Percentiles rank a stretch among this genome's conserved stretches.
These are phyloP conservation scores for Naumovozyma baii DNA, from an alignment of 805 yeast genomes.

Conservation along the genomic window DNA sequence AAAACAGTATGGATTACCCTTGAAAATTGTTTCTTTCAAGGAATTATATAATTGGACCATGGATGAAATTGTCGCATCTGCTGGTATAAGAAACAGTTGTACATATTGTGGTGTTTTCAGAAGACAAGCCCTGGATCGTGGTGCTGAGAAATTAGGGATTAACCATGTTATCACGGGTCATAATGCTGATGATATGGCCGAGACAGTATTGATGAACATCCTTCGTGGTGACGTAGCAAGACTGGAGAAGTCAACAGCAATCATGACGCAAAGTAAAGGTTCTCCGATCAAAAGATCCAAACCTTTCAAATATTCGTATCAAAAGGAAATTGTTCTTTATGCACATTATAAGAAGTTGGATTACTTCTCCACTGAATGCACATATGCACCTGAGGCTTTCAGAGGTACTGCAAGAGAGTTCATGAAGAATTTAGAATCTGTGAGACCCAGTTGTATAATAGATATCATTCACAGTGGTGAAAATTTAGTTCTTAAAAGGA, in stretches of 20 bases:
- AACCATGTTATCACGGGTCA: constrained; percentile 95
- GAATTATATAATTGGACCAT: constrained; percentile 95
- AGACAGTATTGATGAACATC: constrained; percentile 90
- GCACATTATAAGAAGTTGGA: constrained; percentile 94
- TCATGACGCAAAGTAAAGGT: constrained; percentile 71
- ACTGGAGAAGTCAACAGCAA: constrained; percentile 76
- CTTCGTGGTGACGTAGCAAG: constrained; percentile 94
- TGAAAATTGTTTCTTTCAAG: constrained; percentile 73
- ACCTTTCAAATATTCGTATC: constrained; percentile 92
- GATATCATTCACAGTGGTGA: constrained; percentile 95
- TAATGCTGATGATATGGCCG: constrained; percentile 99
- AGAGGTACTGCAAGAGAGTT: constrained; percentile 94
- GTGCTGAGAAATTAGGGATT: constrained; percentile 78
- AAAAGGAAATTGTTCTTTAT: constrained; percentile 92
- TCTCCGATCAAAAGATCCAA: constrained; percentile 90
- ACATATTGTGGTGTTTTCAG: constrained; percentile 97
- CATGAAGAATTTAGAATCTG: constrained; percentile 80
- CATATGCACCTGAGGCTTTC: constrained; percentile 97
- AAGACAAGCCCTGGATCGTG: constrained; percentile 93
- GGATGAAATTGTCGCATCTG: constrained; percentile 94
- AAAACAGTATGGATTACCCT: constrained; percentile 68
- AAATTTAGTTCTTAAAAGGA: constrained; percentile 55
- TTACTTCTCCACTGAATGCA: constrained; percentile 93
- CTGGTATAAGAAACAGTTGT: constrained; percentile 89
- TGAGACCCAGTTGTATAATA: constrained; percentile 85